A percentile compares a stretch with the other conserved stretches of the same genome.
Evolutionary conservation across 2,329 filamentous ascomycete genomes (phyloP).

Genomic region (Pyrenochaeta sp.): DNA sequence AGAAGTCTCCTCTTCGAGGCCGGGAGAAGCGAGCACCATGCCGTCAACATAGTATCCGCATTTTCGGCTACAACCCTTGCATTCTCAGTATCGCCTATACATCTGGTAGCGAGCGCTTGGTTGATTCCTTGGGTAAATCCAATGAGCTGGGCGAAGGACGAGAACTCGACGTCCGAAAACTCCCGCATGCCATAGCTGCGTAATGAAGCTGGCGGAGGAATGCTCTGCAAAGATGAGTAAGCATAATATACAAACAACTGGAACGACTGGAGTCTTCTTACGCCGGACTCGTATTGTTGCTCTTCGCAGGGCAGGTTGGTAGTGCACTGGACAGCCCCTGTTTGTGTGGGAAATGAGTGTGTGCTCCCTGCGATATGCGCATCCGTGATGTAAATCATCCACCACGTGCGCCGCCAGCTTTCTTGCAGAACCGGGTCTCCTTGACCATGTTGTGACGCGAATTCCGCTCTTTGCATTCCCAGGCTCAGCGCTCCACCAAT

Average conservation of each 20-base stretch:
- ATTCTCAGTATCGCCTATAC: slow-evolving; percentile 16
- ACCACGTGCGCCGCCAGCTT: slow-evolving; percentile 84
- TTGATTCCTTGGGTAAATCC: slow-evolving; percentile 78
- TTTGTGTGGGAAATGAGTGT: slow-evolving; percentile 68
- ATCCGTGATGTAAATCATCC: slow-evolving; percentile 80
- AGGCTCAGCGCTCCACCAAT: slow-evolving; percentile 77
- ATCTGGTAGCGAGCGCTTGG: slow-evolving; percentile 65
- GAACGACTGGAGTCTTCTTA: too few species aligned
- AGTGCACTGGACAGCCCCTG: slow-evolving; percentile 69
- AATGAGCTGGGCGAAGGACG: slow-evolving; percentile 82
- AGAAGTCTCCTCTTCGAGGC: slow-evolving; percentile 72
- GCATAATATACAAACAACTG: slow-evolving; percentile 50
- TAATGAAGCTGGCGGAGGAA: slow-evolving; percentile 58
- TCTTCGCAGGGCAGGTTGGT: slow-evolving; percentile 83
- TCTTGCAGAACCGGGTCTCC: slow-evolving; percentile 75
- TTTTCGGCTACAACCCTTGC: slow-evolving; percentile 20
- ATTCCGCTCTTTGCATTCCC: slow-evolving; percentile 75
- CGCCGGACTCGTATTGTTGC: slow-evolving; percentile 52
- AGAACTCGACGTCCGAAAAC: slow-evolving; percentile 77
- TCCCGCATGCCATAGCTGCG: slow-evolving; percentile 76
- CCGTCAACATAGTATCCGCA: slow-evolving; percentile 51
- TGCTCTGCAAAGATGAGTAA: slow-evolving; percentile 14
- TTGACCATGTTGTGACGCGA: slow-evolving; percentile 67
- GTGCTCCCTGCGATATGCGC: slow-evolving; percentile 73
- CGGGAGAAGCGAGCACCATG: slow-evolving; percentile 51